These are phyloP conservation scores for Cutaneotrichosporon cavernicola DNA, from an alignment of 1,284 basidiomycete genomes.

Conservation along the genomic window DNA sequence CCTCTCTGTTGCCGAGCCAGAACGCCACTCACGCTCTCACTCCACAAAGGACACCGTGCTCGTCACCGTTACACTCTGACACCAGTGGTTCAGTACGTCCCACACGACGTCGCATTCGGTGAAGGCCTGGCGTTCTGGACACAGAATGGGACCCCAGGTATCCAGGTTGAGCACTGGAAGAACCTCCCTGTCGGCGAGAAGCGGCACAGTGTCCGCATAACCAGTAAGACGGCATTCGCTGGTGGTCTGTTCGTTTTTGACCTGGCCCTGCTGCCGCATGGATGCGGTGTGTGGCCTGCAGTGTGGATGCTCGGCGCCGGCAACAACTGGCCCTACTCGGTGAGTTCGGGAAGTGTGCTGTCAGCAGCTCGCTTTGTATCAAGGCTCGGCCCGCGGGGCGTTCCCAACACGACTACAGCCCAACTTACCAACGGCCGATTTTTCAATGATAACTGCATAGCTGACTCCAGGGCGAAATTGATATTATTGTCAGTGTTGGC, in stretches of 20 bases:
- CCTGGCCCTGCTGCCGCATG: slow-evolving; percentile 70
- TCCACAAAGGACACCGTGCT: no score
- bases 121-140: slow-evolving; percentile 43
- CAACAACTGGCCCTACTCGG: slow-evolving; percentile 3
- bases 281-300: slow-evolving; percentile 79
- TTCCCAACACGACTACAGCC: not conserved
- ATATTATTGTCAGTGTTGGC: slow-evolving; percentile 41
- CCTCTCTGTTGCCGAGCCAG: not conserved
- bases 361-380: slow-evolving; percentile 28
- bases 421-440: not conserved
- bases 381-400: not conserved
- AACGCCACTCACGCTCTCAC: not conserved
- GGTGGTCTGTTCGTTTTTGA: slow-evolving; percentile 77
- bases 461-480: slow-evolving; percentile 48
- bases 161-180: slow-evolving; percentile 47
- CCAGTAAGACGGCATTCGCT: slow-evolving; percentile 64
- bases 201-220: slow-evolving; percentile 62
- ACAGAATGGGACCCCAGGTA: slow-evolving; percentile 33
- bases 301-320: slow-evolving; percentile 48
- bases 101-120: slow-evolving; percentile 27
- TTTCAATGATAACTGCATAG: not conserved
- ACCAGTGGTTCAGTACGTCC: slow-evolving; percentile 30
- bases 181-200: slow-evolving; percentile 23
- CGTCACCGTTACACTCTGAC: not conserved
- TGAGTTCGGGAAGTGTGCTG: slow-evolving; percentile 42